A percentile compares a stretch with the other conserved stretches of the same genome.
phyloP scores from a whole-genome alignment of 441 rosid species.

The Corymbia citriodora region DNA sequence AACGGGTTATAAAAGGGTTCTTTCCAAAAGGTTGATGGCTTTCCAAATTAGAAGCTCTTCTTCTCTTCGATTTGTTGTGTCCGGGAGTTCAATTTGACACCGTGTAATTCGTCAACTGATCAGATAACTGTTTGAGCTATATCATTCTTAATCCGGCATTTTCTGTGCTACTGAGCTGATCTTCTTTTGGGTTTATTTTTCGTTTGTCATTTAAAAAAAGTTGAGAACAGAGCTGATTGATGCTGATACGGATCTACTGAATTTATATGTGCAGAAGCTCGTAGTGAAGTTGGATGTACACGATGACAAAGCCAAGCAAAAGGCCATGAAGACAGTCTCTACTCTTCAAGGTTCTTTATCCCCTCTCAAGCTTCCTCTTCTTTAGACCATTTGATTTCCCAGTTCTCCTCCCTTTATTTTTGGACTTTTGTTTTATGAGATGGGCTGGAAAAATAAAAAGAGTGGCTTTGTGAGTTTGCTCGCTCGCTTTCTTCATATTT shows the following conservation, averaged over 20 bases:
- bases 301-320: slow-evolving; percentile 81
- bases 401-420: no score
- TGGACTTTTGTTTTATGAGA: background rate
- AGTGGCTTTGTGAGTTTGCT: background rate
- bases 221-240: background rate
- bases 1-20: background rate
- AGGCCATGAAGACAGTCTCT: slow-evolving; percentile 83
- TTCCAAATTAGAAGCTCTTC: background rate
- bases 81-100: background rate
- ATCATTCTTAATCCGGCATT: background rate
- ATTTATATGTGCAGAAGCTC: slow-evolving; percentile 48
- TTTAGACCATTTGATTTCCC: no score
- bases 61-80: background rate
- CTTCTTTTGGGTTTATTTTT: background rate
- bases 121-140: background rate
- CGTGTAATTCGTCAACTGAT: background rate
- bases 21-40: background rate
- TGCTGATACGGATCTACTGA: background rate
- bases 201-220: background rate
- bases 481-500: background rate
- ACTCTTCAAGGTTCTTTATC: slow-evolving; percentile 59
- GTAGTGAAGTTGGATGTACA: slow-evolving; percentile 70
- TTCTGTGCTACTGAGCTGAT: background rate
- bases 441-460: background rate
- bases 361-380: background rate